These are phyloP conservation scores for Rosa lucieae DNA, from an alignment of 306 rosid genomes.

Conservation along the genomic window DNA sequence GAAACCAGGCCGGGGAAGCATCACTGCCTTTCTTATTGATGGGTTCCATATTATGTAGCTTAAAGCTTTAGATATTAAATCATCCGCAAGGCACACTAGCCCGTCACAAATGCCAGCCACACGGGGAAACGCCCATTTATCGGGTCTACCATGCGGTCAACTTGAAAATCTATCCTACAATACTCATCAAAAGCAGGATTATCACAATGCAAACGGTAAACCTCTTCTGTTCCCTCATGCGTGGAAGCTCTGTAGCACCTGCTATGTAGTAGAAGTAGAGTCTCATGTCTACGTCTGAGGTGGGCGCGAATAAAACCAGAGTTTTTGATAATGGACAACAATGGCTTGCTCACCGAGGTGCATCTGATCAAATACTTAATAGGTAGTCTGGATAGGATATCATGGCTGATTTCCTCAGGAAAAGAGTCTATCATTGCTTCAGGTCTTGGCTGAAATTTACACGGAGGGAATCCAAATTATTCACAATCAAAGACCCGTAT, in stretches of 20 bases:
- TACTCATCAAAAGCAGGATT: slow-evolving; percentile 1
- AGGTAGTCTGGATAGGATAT: background rate
- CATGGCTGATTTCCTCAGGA: background rate
- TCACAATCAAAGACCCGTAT: background rate
- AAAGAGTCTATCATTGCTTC: background rate
- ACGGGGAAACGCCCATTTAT: background rate
- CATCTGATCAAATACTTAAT: background rate
- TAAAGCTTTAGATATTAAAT: background rate
- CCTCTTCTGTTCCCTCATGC: background rate
- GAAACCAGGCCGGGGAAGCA: background rate
- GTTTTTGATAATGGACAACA: background rate
- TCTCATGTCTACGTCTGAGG: background rate
- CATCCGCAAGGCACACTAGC: background rate
- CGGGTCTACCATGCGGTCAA: background rate
- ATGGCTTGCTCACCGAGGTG: background rate
- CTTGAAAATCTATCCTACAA: background rate
- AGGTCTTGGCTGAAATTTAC: background rate
- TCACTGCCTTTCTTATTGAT: background rate
- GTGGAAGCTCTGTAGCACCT: background rate
- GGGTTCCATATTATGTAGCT: background rate
- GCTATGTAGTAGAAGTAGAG: background rate
- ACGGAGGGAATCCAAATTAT: background rate
- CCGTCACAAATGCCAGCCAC: background rate
- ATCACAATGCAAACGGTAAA: background rate
- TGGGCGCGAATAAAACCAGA: background rate